A percentile compares a stretch with the other conserved stretches of the same genome.
phyloP scores from a whole-genome alignment of 306 rosid species.

The Cucumis hystrix region DNA sequence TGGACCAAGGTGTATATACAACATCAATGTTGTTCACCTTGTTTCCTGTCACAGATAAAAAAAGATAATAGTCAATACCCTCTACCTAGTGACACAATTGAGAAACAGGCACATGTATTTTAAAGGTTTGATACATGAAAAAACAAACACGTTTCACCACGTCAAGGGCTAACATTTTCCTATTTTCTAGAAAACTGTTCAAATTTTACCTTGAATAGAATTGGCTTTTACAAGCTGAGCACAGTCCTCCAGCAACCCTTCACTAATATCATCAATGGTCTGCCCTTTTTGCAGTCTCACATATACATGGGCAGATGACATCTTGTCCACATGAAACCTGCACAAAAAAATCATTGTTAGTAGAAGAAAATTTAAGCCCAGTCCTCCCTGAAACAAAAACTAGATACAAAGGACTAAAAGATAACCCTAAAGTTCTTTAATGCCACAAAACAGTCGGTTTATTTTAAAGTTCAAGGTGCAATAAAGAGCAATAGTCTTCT shows the following conservation, averaged over 20 bases:
- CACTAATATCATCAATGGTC: slow-evolving; percentile 76
- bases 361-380: background rate
- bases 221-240: slow-evolving; percentile 98
- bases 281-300: slow-evolving; percentile 82
- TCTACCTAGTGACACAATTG: background rate
- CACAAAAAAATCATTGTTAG: slow-evolving; percentile 1
- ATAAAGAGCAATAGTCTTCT: too few relatives aligned
- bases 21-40: slow-evolving; percentile 88
- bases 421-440: background rate
- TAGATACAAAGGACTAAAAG: background rate
- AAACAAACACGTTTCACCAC: background rate
- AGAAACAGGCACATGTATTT: background rate
- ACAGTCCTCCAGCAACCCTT: slow-evolving; percentile 83
- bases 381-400: background rate
- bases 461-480: too few relatives aligned
- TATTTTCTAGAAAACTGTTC: background rate
- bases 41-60: slow-evolving; percentile 38
- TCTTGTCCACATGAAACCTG: slow-evolving; percentile 97
- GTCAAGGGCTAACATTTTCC: background rate
- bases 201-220: slow-evolving; percentile 76
- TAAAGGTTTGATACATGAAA: background rate
- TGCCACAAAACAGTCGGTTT: background rate
- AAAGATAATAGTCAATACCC: background rate
- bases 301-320: slow-evolving; percentile 98
- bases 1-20: slow-evolving; percentile 96